Evolutionary conservation across 768 basidiomycete species (phyloP).

Genomic region (Dacryopinax spathularia): DNA sequence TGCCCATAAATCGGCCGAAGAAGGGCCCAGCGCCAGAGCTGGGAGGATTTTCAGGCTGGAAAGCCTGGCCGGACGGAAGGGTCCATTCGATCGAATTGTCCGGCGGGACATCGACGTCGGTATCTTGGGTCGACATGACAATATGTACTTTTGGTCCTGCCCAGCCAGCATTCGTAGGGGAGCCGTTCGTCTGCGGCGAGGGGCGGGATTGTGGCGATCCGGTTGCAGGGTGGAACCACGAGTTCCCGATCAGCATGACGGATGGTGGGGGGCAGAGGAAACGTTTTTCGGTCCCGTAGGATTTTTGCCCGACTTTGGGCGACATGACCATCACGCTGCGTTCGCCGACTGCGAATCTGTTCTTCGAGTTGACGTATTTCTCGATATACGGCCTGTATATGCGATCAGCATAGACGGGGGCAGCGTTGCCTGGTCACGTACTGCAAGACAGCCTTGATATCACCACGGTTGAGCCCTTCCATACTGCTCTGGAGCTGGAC

Average conservation of each 20-base stretch:
- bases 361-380: constrained; percentile 69
- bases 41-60: constrained; percentile 37
- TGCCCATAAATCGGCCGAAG: constrained; percentile 85
- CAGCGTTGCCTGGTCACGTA: not conserved
- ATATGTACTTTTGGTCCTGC: constrained; percentile 54
- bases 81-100: not conserved
- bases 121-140: constrained; percentile 71
- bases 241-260: constrained; percentile 83
- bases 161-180: not conserved
- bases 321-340: constrained; percentile 93
- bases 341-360: constrained; percentile 81
- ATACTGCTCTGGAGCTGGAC: not conserved
- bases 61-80: not conserved
- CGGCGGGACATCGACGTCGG: constrained; percentile 43
- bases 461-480: not conserved
- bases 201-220: not conserved
- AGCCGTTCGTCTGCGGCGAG: not conserved
- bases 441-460: not conserved
- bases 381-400: constrained; percentile 56
- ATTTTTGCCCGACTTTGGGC: constrained; percentile 94
- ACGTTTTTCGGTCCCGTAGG: constrained; percentile 90
- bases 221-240: constrained; percentile 37
- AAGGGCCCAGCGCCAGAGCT: constrained; percentile 59
- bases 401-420: not conserved
- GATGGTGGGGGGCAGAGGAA: constrained; percentile 91